Evolutionary conservation across 495 filamentous ascomycete genomes (phyloP).

Genomic region (Penicillium paradoxum): DNA sequence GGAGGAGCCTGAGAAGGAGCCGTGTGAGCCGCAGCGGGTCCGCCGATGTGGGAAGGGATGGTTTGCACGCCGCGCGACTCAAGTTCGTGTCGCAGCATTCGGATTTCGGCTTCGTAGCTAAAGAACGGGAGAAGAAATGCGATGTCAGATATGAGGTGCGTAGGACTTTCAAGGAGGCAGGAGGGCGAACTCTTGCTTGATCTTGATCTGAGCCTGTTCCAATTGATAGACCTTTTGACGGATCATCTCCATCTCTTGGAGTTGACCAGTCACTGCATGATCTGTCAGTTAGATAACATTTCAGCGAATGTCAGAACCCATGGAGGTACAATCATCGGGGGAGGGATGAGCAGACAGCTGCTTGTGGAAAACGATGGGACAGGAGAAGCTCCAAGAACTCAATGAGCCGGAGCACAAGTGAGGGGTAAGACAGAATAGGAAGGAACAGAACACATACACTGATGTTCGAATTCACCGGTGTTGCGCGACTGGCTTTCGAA

Average conservation of each 20-base stretch:
- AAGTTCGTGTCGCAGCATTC: conserved; percentile 78
- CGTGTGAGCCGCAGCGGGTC: conserved; percentile 58
- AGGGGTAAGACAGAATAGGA: not conserved
- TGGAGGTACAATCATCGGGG: conserved; percentile 11
- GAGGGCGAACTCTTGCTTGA: conserved; percentile 79
- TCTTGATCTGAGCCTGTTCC: conserved; percentile 76
- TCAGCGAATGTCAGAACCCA: conserved; percentile 26
- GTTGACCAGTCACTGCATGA: conserved; percentile 69
- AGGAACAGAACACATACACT: conserved; percentile 59
- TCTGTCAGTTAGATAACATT: conserved; percentile 29
- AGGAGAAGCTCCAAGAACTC: not conserved
- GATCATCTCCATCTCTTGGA: conserved; percentile 89
- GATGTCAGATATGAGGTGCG: not conserved
- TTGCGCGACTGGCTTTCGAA: conserved; percentile 78
- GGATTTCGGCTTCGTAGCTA: conserved; percentile 92
- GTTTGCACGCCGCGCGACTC: conserved; percentile 75
- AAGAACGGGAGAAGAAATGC: not conserved
- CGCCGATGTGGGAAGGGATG: conserved; percentile 58
- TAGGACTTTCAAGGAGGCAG: not conserved
- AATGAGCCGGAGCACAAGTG: not conserved
- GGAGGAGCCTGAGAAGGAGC: conserved; percentile 79
- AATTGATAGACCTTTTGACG: conserved; percentile 85
- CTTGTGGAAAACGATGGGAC: not conserved
- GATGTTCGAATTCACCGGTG: conserved; percentile 78
- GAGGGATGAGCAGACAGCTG: conserved; percentile 10